Conservation (phyloP, 495 filamentous ascomycete genomes). For the Hyaloscypha finlandica region DNA sequence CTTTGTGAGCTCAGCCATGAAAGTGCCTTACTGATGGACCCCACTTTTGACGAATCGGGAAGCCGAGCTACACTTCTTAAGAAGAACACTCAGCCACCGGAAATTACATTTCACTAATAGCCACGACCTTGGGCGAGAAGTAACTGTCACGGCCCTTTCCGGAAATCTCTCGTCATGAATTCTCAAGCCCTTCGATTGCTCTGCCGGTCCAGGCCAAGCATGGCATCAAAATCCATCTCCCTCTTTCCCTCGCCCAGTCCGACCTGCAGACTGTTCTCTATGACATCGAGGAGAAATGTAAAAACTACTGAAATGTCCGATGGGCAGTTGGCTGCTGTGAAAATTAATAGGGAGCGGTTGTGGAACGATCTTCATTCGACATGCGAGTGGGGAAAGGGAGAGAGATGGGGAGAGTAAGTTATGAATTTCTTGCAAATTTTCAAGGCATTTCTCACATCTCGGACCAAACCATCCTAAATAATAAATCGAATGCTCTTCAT, state of each 20-base stretch:
- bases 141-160: too few species aligned
- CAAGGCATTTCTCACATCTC: too few species aligned
- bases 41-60: background rate
- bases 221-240: background rate
- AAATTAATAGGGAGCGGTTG: constrained; percentile 60
- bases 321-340: constrained; percentile 40
- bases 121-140: too few species aligned
- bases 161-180: background rate
- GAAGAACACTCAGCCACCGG: too few species aligned
- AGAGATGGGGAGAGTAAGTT: constrained; percentile 65
- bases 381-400: constrained; percentile 66
- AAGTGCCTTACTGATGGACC: background rate
- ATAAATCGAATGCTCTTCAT: constrained; percentile 4
- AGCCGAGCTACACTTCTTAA: too few species aligned
- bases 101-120: too few species aligned
- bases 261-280: constrained; percentile 7
- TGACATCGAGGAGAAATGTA: constrained; percentile 1
- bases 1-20: background rate
- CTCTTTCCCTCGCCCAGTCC: background rate
- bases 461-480: too few species aligned
- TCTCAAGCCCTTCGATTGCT: background rate
- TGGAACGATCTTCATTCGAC: constrained; percentile 64
- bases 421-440: constrained; percentile 1
- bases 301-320: constrained; percentile 26
- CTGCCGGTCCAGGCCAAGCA: background rate